A percentile compares a stretch with the other conserved stretches of the same genome.
Conservation (phyloP, 768 basidiomycete genomes). For the Clavaria fumosa region DNA sequence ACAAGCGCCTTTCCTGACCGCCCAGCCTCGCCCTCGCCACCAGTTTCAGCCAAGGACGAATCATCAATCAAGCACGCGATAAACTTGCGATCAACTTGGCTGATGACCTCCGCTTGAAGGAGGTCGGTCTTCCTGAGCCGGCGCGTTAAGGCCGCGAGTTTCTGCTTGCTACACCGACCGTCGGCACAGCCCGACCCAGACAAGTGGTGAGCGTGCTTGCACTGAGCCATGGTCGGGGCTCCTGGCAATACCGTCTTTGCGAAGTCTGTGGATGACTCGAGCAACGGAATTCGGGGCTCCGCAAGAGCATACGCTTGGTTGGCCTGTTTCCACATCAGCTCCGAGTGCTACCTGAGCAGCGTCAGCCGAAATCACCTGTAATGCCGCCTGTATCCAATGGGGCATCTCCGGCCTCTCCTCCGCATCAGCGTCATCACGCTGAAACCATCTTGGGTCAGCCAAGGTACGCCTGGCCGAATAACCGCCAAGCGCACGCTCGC, state of each 20-base stretch:
- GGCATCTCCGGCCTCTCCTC: constrained; percentile 25
- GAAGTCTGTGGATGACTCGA: constrained; percentile 5
- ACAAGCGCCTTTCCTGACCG: constrained; percentile 33
- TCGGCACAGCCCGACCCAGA: too few species aligned
- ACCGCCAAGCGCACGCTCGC: neutral
- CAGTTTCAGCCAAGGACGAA: constrained; percentile 10
- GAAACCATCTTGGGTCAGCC: constrained; percentile 1
- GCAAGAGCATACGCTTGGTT: constrained; percentile 37
- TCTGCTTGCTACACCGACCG: too few species aligned
- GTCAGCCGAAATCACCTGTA: constrained; percentile 30
- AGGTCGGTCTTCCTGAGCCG: constrained; percentile 42
- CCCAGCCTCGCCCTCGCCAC: constrained; percentile 8
- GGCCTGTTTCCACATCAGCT: constrained; percentile 21
- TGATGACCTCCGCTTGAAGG: constrained; percentile 40
- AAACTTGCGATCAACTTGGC: constrained; percentile 87
- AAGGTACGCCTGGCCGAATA: constrained; percentile 9
- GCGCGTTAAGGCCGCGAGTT: too few species aligned
- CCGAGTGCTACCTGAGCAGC: constrained; percentile 2
- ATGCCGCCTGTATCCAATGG: constrained; percentile 46
- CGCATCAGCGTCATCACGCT: constrained; percentile 1
- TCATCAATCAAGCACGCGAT: constrained; percentile 51
- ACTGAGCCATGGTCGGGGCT: too few species aligned
- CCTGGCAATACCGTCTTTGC: too few species aligned
- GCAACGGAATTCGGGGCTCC: constrained; percentile 8
- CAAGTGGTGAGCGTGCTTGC: too few species aligned